Evolutionary conservation across 2,329 filamentous ascomycete genomes (phyloP).

Genomic region (Monascus ruber): DNA sequence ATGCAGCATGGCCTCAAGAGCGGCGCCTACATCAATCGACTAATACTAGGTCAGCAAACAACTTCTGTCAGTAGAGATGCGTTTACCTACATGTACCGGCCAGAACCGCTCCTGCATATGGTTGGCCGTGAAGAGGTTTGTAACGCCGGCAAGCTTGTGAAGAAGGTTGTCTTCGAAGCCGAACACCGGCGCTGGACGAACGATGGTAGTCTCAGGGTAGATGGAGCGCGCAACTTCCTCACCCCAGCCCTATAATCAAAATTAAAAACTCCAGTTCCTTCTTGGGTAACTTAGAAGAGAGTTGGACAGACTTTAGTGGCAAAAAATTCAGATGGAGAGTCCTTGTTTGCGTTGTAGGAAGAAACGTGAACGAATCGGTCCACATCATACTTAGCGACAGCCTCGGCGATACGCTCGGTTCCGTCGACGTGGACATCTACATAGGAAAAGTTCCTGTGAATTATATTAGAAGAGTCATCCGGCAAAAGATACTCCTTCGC

Average conservation of each 20-base stretch:
- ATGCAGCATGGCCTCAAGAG: slow-evolving; percentile 78
- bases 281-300: background rate
- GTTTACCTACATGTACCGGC: slow-evolving; percentile 66
- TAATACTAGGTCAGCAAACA: slow-evolving; percentile 23
- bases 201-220: slow-evolving; percentile 94
- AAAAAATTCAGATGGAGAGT: slow-evolving; percentile 81
- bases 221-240: slow-evolving; percentile 77
- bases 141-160: slow-evolving; percentile 66
- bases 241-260: slow-evolving; percentile 49
- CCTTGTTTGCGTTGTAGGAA: slow-evolving; percentile 74
- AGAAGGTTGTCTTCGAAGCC: slow-evolving; percentile 91
- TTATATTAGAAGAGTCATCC: slow-evolving; percentile 19
- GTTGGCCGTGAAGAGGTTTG: slow-evolving; percentile 81
- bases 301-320: slow-evolving; percentile 61
- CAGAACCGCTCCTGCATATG: slow-evolving; percentile 83
- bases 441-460: slow-evolving; percentile 71
- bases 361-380: slow-evolving; percentile 96
- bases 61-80: background rate
- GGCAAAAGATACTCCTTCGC: background rate
- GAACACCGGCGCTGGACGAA: slow-evolving; percentile 85
- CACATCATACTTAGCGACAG: slow-evolving; percentile 93
- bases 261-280: slow-evolving; percentile 3
- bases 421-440: slow-evolving; percentile 91
- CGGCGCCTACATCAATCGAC: slow-evolving; percentile 81
- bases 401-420: slow-evolving; percentile 81